Conservation (phyloP, 2,329 filamentous ascomycete genomes). For the Stagonosporopsis rhizophila region DNA sequence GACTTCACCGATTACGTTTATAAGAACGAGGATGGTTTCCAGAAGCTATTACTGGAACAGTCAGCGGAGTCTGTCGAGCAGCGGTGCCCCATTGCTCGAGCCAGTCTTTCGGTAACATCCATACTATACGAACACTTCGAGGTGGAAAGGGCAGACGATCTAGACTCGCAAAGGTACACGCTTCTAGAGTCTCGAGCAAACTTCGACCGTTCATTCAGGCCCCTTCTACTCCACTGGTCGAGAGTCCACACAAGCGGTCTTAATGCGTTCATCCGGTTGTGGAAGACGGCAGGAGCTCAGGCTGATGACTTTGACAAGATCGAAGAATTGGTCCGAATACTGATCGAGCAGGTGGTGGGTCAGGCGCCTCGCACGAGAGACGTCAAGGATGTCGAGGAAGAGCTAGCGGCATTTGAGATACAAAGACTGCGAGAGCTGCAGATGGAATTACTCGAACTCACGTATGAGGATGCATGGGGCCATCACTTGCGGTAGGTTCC, state of each 20-base stretch:
- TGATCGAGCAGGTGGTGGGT: conserved; percentile 89
- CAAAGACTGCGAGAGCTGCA: conserved; percentile 80
- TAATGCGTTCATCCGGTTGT: conserved; percentile 87
- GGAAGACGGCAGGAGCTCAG: conserved; percentile 88
- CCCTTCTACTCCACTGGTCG: conserved; percentile 91
- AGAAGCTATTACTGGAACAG: conserved; percentile 90
- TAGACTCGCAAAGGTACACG: conserved; percentile 79
- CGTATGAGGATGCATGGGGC: conserved; percentile 95
- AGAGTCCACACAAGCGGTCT: conserved; percentile 84
- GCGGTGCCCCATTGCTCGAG: conserved; percentile 85
- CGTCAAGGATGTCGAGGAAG: conserved; percentile 86
- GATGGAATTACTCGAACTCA: conserved; percentile 89
- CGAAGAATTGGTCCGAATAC: conserved; percentile 85
- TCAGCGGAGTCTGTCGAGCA: conserved; percentile 72
- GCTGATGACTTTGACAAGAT: conserved; percentile 93
- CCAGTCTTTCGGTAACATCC: conserved; percentile 84
- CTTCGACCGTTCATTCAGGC: conserved; percentile 85
- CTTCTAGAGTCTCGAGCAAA: conserved; percentile 76
- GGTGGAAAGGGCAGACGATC: conserved; percentile 81
- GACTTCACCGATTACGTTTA: conserved; percentile 92
- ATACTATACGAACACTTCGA: conserved; percentile 96
- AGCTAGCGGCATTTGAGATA: conserved; percentile 84
- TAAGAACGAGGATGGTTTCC: conserved; percentile 90
- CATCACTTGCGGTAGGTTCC: conserved; percentile 71
- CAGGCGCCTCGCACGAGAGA: conserved; percentile 82